phyloP scores from a whole-genome alignment of 1,284 basidiomycete genomes.

The Albatrellus sp. region DNA sequence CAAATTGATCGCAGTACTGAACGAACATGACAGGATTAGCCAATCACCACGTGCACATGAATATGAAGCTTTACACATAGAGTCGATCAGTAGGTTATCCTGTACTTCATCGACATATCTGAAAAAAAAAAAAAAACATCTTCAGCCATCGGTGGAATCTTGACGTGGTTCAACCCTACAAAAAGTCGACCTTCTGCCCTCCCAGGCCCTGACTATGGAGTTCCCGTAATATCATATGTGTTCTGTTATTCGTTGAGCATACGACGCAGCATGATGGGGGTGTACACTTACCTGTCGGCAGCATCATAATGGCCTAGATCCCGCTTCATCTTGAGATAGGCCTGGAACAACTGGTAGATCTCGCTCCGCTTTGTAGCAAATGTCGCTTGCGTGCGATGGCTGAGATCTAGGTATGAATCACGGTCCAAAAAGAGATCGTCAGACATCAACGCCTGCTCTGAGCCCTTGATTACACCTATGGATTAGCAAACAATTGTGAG shows the following conservation, averaged over 20 bases:
- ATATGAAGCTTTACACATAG: constrained; percentile 30
- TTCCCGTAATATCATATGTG: constrained; percentile 33
- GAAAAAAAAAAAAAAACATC: not conserved
- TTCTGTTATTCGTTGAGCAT: constrained; percentile 18
- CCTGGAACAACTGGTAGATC: constrained; percentile 44
- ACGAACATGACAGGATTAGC: not conserved
- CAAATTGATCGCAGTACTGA: constrained; percentile 51
- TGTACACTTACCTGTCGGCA: constrained; percentile 39
- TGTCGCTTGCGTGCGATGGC: constrained; percentile 37
- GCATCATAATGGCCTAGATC: constrained; percentile 38
- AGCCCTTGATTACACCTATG: constrained; percentile 57
- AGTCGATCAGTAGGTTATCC: constrained; percentile 60
- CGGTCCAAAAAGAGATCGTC: constrained; percentile 28
- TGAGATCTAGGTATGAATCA: constrained; percentile 33
- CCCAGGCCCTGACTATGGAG: constrained; percentile 19
- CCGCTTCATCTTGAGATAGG: constrained; percentile 37
- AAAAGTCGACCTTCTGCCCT: constrained; percentile 12
- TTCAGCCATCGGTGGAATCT: not conserved
- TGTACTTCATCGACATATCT: constrained; percentile 71
- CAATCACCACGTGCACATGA: not conserved
- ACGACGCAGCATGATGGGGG: not conserved
- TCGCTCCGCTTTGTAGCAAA: constrained; percentile 35
- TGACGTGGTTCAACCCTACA: no score
- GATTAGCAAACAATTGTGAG: not conserved
- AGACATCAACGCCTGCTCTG: constrained; percentile 31